Evolutionary conservation across 2,329 filamentous ascomycete species (phyloP).

Genomic region (Nannizziopsis barbatae): DNA sequence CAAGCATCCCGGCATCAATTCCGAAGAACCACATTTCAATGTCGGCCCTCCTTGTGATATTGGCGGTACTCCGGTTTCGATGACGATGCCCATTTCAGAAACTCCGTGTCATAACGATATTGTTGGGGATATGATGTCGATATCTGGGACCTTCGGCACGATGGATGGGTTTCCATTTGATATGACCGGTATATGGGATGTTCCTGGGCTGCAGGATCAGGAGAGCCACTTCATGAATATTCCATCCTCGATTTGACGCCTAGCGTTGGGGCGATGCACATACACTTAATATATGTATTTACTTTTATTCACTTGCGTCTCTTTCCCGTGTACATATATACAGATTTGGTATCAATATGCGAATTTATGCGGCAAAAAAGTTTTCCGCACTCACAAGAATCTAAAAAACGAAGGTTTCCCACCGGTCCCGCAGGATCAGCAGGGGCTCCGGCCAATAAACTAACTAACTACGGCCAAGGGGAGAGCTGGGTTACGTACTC

Average conservation of each 20-base stretch:
- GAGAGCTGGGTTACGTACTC: not conserved
- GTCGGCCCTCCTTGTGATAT: not conserved
- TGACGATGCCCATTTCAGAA: conserved; percentile 33
- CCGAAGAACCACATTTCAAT: conserved; percentile 11
- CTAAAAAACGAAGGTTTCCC: not conserved
- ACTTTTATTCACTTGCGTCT: not conserved
- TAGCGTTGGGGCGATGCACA: not conserved
- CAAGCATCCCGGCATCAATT: conserved; percentile 26
- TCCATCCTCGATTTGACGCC: conserved; percentile 1
- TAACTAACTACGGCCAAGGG: not conserved
- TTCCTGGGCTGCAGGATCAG: conserved; percentile 25
- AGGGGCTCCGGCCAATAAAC: not conserved
- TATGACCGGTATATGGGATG: conserved; percentile 38
- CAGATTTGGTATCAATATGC: not conserved
- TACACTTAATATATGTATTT: conserved; percentile 1
- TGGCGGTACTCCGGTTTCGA: conserved; percentile 19
- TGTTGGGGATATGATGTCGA: conserved; percentile 39
- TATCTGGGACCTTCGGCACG: conserved; percentile 36
- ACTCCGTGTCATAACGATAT: conserved; percentile 37
- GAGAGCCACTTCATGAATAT: conserved; percentile 14
- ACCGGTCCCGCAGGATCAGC: not conserved
- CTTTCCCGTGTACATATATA: not conserved
- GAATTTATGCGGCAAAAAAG: not conserved
- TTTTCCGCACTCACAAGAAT: not conserved
- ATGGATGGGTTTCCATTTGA: conserved; percentile 39